A percentile compares a stretch with the other conserved stretches of the same genome.
These are phyloP conservation scores for Alternaria sp. DNA, from an alignment of 2,329 filamentous ascomycete species.

Conservation along the genomic window DNA sequence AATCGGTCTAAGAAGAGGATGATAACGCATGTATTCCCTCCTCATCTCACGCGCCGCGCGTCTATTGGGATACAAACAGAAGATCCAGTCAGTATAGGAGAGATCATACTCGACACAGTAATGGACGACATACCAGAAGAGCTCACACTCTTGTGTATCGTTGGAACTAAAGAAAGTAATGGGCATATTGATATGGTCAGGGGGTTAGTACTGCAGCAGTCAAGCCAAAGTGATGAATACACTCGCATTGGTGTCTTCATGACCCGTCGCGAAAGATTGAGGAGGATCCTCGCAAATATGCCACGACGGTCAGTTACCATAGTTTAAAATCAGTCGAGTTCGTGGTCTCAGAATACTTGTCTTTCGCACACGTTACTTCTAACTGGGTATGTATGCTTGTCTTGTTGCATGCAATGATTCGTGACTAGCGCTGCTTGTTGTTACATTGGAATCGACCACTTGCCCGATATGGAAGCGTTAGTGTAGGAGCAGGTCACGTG, in stretches of 20 bases:
- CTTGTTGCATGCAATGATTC: not conserved
- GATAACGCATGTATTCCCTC: constrained; percentile 3
- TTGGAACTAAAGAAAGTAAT: not conserved
- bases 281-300: constrained; percentile 14
- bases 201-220: constrained; percentile 4
- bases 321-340: not conserved
- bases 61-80: not conserved
- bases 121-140: not conserved
- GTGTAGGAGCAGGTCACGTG: constrained; percentile 11
- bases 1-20: not conserved
- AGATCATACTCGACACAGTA: constrained; percentile 4
- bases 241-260: constrained; percentile 4
- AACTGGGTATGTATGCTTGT: not conserved
- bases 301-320: constrained; percentile 4
- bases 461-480: not conserved
- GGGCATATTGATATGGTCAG: constrained; percentile 3
- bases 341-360: too few species aligned
- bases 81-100: not conserved
- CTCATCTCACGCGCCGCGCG: not conserved
- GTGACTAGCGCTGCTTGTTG: not conserved
- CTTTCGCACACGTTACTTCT: not conserved
- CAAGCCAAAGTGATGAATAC: not conserved
- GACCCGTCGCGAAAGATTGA: not conserved
- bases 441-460: not conserved
- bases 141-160: constrained; percentile 3